Conservation (phyloP, 2,329 filamentous ascomycete species). For the Penicillium sp. region DNA sequence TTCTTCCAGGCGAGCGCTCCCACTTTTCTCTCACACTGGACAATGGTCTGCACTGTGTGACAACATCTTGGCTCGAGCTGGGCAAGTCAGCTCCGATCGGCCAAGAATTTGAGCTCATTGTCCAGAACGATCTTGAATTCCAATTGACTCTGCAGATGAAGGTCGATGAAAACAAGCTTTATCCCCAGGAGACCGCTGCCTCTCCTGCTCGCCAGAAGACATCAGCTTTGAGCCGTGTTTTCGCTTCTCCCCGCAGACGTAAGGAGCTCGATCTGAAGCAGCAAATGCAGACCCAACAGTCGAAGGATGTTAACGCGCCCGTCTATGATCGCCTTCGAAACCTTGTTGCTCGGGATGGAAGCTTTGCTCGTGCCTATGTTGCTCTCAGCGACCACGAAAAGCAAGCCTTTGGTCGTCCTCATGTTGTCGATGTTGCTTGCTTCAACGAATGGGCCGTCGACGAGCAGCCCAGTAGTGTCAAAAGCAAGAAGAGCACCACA, state of each 20-base stretch:
- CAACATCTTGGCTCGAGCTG: slow-evolving; percentile 90
- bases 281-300: slow-evolving; percentile 77
- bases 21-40: slow-evolving; percentile 98
- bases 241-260: slow-evolving; percentile 93
- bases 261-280: slow-evolving; percentile 87
- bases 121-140: slow-evolving; percentile 97
- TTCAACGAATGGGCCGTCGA: slow-evolving; percentile 99
- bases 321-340: slow-evolving; percentile 84
- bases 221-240: slow-evolving; percentile 86
- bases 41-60: slow-evolving; percentile 96
- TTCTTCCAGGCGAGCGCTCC: slow-evolving; percentile 69
- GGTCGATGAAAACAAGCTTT: slow-evolving; percentile 73
- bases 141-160: slow-evolving; percentile 96
- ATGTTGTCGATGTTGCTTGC: slow-evolving; percentile 83
- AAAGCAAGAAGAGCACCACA: slow-evolving; percentile 78
- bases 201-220: slow-evolving; percentile 73
- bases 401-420: slow-evolving; percentile 81
- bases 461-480: slow-evolving; percentile 79
- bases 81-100: slow-evolving; percentile 90
- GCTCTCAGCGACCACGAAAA: slow-evolving; percentile 90
- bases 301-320: slow-evolving; percentile 53
- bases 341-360: slow-evolving; percentile 84
- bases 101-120: slow-evolving; percentile 96
- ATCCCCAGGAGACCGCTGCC: slow-evolving; percentile 40
- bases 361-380: slow-evolving; percentile 90